These are phyloP conservation scores for Pythium vanterpoolii DNA, from an alignment of 352 stramenopile species.

Conservation along the genomic window DNA sequence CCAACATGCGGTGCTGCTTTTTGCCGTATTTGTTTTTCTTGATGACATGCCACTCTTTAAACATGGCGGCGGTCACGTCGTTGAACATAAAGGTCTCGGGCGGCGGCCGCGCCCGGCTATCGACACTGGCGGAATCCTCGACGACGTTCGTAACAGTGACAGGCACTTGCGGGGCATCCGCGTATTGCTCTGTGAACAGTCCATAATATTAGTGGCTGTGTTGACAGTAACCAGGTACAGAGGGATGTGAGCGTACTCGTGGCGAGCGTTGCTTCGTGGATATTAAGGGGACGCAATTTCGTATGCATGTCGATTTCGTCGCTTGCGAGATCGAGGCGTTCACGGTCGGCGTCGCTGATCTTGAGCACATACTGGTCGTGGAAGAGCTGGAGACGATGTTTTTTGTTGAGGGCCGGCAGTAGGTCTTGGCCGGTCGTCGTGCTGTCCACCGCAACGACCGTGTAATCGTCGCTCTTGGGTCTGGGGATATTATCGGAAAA, in stretches of 20 bases:
- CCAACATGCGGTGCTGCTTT: slow-evolving; percentile 85
- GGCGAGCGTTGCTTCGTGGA: slow-evolving; percentile 84
- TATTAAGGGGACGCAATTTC: slow-evolving; percentile 74
- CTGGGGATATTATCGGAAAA: slow-evolving; percentile 21
- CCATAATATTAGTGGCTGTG: not conserved
- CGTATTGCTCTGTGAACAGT: slow-evolving; percentile 71
- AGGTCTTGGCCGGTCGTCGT: slow-evolving; percentile 78
- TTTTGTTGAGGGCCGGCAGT: slow-evolving; percentile 84
- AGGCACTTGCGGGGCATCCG: slow-evolving; percentile 73
- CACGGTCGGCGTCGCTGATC: slow-evolving; percentile 80
- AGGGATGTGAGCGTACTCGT: slow-evolving; percentile 52
- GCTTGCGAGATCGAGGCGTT: slow-evolving; percentile 74
- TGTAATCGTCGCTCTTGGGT: slow-evolving; percentile 89
- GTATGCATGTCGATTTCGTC: slow-evolving; percentile 89
- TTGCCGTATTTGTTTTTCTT: slow-evolving; percentile 93
- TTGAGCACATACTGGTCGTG: slow-evolving; percentile 89
- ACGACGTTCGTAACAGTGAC: slow-evolving; percentile 61
- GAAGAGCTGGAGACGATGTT: slow-evolving; percentile 81
- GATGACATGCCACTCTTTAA: slow-evolving; percentile 89
- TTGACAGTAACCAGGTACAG: not conserved
- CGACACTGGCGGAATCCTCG: slow-evolving; percentile 61
- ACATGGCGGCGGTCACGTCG: slow-evolving; percentile 87
- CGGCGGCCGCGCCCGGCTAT: slow-evolving; percentile 64
- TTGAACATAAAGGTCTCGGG: slow-evolving; percentile 91
- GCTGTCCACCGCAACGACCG: slow-evolving; percentile 79